Evolutionary conservation across 2,329 filamentous ascomycete genomes (phyloP).

Genomic region (Pseudocercospora cruenta): DNA sequence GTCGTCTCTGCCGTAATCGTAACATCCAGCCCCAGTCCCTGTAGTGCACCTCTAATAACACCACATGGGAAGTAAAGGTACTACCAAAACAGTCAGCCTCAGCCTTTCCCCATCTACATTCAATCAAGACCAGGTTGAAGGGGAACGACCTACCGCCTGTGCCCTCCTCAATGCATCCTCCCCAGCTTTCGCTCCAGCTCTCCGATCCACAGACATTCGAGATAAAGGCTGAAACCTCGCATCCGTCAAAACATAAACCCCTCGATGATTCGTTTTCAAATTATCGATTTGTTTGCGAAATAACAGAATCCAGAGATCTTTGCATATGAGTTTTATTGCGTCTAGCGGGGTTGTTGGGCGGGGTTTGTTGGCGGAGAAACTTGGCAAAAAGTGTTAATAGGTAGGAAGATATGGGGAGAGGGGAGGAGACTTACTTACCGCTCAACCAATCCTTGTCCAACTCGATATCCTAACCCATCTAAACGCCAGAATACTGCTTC

Average conservation of each 20-base stretch:
- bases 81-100: slow-evolving; percentile 49
- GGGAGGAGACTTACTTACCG: slow-evolving; percentile 59
- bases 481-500: slow-evolving; percentile 85
- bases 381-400: slow-evolving; percentile 43
- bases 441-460: slow-evolving; percentile 90
- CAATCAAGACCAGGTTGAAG: too few relatives aligned
- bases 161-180: slow-evolving; percentile 65
- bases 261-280: slow-evolving; percentile 95
- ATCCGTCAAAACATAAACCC: slow-evolving; percentile 95
- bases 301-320: slow-evolving; percentile 92
- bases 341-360: slow-evolving; percentile 91
- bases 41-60: slow-evolving; percentile 85
- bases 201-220: slow-evolving; percentile 78
- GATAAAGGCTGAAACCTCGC: slow-evolving; percentile 85
- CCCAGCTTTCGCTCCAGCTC: slow-evolving; percentile 35
- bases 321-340: slow-evolving; percentile 97
- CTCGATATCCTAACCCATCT: slow-evolving; percentile 84
- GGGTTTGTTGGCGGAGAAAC: slow-evolving; percentile 80
- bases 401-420: not conserved
- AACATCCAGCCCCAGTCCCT: slow-evolving; percentile 87
- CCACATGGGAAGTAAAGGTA: slow-evolving; percentile 96
- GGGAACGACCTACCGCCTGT: too few relatives aligned
- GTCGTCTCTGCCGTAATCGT: slow-evolving; percentile 88
- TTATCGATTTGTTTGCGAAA: slow-evolving; percentile 99
- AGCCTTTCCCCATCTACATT: too few relatives aligned